These are phyloP conservation scores for Discostella stelligera DNA, from an alignment of 352 stramenopile species.

Conservation along the genomic window DNA sequence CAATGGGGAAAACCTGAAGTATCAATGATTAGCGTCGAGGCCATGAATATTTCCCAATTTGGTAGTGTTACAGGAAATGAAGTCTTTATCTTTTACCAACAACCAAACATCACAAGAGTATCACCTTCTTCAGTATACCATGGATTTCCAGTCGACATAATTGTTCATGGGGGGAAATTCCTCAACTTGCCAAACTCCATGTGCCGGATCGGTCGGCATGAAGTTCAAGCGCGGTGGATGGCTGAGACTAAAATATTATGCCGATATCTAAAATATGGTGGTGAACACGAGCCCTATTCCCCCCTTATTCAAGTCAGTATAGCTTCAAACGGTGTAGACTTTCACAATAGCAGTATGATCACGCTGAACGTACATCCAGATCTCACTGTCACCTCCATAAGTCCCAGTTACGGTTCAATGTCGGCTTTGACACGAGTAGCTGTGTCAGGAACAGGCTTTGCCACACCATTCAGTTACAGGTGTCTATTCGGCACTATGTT, in stretches of 20 bases:
- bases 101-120: constrained; percentile 21
- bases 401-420: constrained; percentile 27
- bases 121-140: constrained; percentile 35
- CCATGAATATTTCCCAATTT: constrained; percentile 1
- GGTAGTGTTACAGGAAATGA: constrained; percentile 14
- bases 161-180: constrained; percentile 25
- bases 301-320: constrained; percentile 13
- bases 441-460: constrained; percentile 45
- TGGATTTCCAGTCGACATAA: constrained; percentile 31
- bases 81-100: constrained; percentile 39
- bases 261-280: constrained; percentile 1
- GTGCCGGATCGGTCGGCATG: constrained; percentile 28
- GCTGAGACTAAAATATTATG: constrained; percentile 34
- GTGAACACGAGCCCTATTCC: not conserved
- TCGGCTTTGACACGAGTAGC: constrained; percentile 25
- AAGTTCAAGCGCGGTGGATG: constrained; percentile 37
- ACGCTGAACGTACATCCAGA: constrained; percentile 24
- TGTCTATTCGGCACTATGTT: constrained; percentile 45
- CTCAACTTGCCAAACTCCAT: constrained; percentile 30
- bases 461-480: constrained; percentile 28
- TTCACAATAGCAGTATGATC: constrained; percentile 21
- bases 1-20: constrained; percentile 20
- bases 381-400: constrained; percentile 30
- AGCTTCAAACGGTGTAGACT: constrained; percentile 48
- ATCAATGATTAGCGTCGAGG: constrained; percentile 31